Percentiles rank a stretch among this genome's conserved stretches.
phyloP scores from a whole-genome alignment of 345 rosid genomes.

The Turritis glabra region DNA sequence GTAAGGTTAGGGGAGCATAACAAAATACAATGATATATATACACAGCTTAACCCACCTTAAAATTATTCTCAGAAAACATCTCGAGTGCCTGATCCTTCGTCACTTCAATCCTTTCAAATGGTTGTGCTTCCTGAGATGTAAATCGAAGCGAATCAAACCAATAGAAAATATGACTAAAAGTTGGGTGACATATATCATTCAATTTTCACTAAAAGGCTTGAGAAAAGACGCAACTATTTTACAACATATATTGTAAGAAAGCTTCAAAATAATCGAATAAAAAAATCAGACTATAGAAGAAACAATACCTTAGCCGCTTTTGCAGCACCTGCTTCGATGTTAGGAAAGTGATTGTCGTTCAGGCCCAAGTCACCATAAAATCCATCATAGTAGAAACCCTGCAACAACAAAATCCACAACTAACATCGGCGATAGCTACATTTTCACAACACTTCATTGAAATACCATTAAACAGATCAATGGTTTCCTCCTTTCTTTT shows the following conservation, averaged over 20 bases:
- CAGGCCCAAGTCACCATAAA: conserved; percentile 82
- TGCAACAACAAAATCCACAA: conserved; percentile 42
- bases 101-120: conserved; percentile 95
- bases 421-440: conserved; percentile 9
- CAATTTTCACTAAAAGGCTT: not conserved
- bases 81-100: conserved; percentile 84
- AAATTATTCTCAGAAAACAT: conserved; percentile 87
- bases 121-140: conserved; percentile 75
- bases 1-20: conserved; percentile 5
- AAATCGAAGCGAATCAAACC: not conserved
- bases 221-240: not conserved
- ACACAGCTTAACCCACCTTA: conserved; percentile 56
- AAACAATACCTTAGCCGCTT: conserved; percentile 71
- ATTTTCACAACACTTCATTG: not conserved
- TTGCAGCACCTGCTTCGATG: conserved; percentile 67
- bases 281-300: not conserved
- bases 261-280: conserved; percentile 3
- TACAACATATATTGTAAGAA: conserved; percentile 12
- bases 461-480: not conserved
- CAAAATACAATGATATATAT: not conserved
- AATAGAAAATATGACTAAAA: not conserved
- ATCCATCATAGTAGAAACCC: conserved; percentile 99
- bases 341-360: conserved; percentile 85
- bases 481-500: not conserved
- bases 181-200: conserved; percentile 2